Evolutionary conservation across 176 grass and related monocot species (phyloP), one percentile per base, ranked within the genome.

Genomic region (Panicum miliaceum): DNA sequence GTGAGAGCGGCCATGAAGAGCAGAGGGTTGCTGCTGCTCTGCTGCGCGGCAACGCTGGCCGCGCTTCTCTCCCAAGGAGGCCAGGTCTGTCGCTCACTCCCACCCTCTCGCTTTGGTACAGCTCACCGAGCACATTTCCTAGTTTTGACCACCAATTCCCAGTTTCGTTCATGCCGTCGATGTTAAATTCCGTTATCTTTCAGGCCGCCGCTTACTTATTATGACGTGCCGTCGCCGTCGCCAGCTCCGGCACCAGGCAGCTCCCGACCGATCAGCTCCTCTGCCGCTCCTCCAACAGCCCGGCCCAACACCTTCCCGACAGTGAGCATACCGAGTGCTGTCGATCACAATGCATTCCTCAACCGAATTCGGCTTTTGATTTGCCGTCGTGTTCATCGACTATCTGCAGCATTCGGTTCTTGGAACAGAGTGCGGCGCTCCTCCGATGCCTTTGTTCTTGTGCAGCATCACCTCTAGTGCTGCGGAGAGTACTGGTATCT

Each of bases 21-120:
- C 53, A 56, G 74, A 64, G 1, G 18, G 34, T 27, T 3, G 51
- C 27, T 58, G 64, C 1, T 62, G 47, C 84, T 50, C 64, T 70
- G 42, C 41, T 76, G 13, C 57, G 7, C 77, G n/a, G 68, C 51
- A 1, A 54, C 71, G 46, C 32, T 32, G 76, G 34, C 36, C 7
- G 29, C 79, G 60, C 43, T 84, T 58, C 20, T 81, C 23, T 32
- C 29, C 14, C 10, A 14, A 68, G n/a, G 75, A 83, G 40, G 40
- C 29, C 85, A 82, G 91, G 88, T 87, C 42, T 79, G n/a, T n/a
- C n/a, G n/a, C n/a, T 45, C 34, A 3, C 76, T 41, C 27, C 42
- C 59, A 37, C 12, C 8, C 1, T 37, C 7, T 27, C 15, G 22
- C 12, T 20, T 50, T 7, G 41, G 4, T 12, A 36, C 38, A 27